phyloP scores from a whole-genome alignment of 2,329 filamentous ascomycete species.

The Colletotrichum limetticola region DNA sequence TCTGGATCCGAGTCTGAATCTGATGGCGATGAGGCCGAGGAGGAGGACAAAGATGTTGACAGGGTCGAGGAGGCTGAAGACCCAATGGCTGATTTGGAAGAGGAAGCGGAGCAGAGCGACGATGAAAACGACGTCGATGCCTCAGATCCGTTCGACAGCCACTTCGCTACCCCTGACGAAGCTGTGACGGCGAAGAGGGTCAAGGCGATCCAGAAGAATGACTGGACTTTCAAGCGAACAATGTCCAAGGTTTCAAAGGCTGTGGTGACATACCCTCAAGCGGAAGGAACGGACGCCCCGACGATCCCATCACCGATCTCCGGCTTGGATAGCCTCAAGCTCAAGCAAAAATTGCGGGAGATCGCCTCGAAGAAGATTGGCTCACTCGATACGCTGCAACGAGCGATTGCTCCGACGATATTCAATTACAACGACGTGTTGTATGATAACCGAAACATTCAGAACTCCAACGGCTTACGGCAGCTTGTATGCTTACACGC shows the following conservation, averaged over 20 bases:
- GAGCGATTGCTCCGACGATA: slow-evolving; percentile 74
- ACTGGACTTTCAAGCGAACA: slow-evolving; percentile 62
- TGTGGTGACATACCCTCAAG: slow-evolving; percentile 58
- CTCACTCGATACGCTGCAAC: slow-evolving; percentile 70
- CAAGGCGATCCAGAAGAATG: slow-evolving; percentile 57
- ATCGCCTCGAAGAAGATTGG: slow-evolving; percentile 63
- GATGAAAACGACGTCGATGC: slow-evolving; percentile 53
- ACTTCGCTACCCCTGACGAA: slow-evolving; percentile 79
- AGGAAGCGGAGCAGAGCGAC: slow-evolving; percentile 38
- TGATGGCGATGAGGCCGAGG: slow-evolving; percentile 35
- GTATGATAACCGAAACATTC: slow-evolving; percentile 76
- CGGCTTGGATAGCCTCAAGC: slow-evolving; percentile 60
- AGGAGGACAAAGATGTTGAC: slow-evolving; percentile 43
- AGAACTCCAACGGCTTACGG: slow-evolving; percentile 76
- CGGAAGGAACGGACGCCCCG: slow-evolving; percentile 45
- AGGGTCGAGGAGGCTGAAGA: slow-evolving; percentile 35
- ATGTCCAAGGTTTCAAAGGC: slow-evolving; percentile 59
- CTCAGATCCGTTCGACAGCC: slow-evolving; percentile 80
- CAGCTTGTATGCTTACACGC: slow-evolving; percentile 83
- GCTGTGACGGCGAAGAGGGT: slow-evolving; percentile 66
- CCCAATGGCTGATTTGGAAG: slow-evolving; percentile 36
- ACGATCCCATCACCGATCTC: slow-evolving; percentile 48
- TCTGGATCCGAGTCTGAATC: slow-evolving; percentile 37
- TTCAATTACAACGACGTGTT: slow-evolving; percentile 88
- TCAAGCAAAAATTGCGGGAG: slow-evolving; percentile 77